Evolutionary conservation across 2,329 filamentous ascomycete genomes (phyloP), one percentile per base, ranked within the genome.

Genomic region (Penicillium sp.): DNA sequence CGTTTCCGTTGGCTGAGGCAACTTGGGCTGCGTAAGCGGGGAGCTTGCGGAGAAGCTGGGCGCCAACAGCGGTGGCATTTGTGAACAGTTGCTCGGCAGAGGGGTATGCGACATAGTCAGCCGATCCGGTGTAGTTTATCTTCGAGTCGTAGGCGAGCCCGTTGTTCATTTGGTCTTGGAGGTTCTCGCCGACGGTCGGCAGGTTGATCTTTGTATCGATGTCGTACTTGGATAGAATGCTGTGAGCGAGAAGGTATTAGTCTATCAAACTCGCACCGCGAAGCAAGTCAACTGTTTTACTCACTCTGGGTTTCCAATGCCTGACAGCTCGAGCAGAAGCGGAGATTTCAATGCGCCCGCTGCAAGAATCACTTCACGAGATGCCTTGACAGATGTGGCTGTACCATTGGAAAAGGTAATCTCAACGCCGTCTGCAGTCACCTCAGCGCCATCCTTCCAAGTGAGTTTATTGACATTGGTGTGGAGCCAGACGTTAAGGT

Each of bases 281-380:
- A 27, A 26, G 29, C 0, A 19, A 33, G 24, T 22, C 2, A 9
- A 2, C 0, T 8, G 5, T 21, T 16, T 29, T 13, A 49, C 60
- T 55, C 57, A 70, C 66, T 59, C 49, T 19, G 66, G 70, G 56
- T 69, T 71, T 61, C 86, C 86, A 33, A 88, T 75, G 0, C 86
- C 86, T 0, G 84, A 87, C 1, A 86, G 75, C 62, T 88, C 85
- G 21, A 83, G 79, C 19, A 85, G 75, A 67, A 79, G 81, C 8
- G 81, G 86, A 5, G 82, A 85, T 65, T 80, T 80, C 49, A 83
- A 72, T 22, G 81, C 79, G 0, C 87, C 87, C 1, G 85, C 84
- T 1, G 83, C 81, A 2, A 89, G 71, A 46, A 89, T 80, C 10
- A 88, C 79, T 62, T 88, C 86, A 49, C 70, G 70, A 42, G 60